These are phyloP conservation scores for Diaporthe amygdali DNA, from an alignment of 2,329 filamentous ascomycete genomes.

Conservation along the genomic window DNA sequence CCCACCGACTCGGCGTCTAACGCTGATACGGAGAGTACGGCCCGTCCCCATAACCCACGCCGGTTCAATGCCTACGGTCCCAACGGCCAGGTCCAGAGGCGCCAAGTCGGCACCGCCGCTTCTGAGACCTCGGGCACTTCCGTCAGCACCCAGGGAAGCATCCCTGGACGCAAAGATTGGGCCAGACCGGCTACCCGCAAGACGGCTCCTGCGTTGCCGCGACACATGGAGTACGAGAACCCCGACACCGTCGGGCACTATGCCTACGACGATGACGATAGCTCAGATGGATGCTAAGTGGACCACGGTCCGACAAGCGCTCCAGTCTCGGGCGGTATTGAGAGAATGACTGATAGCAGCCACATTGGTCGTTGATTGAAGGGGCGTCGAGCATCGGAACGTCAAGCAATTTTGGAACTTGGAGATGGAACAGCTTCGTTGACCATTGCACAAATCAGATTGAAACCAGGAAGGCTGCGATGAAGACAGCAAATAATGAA, in stretches of 20 bases:
- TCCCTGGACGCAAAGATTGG: constrained; percentile 25
- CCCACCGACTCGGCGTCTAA: constrained; percentile 7
- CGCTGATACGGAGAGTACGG: not conserved
- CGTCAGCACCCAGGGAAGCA: not conserved
- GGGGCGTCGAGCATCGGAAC: not conserved
- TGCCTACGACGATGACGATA: constrained; percentile 15
- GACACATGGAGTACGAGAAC: constrained; percentile 15
- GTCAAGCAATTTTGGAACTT: not conserved
- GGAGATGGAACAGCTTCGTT: not conserved
- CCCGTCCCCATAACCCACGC: not conserved
- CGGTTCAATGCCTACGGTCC: constrained; percentile 31
- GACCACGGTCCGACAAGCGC: not conserved
- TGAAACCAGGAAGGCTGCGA: not conserved
- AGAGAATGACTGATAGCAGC: not conserved
- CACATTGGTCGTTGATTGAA: no score
- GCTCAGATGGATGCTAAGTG: constrained; percentile 8
- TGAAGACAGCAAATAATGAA: not conserved
- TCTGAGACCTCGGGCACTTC: constrained; percentile 13
- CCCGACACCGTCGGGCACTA: not conserved
- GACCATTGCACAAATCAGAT: not conserved
- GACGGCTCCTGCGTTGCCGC: not conserved
- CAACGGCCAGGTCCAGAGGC: constrained; percentile 26
- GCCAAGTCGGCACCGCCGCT: not conserved
- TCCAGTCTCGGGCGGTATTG: not conserved
- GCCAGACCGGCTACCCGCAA: constrained; percentile 26